Percentiles rank a stretch among this genome's conserved stretches.
These are phyloP conservation scores for Geotrichum australiense DNA, from an alignment of 1,139 yeast species.

Conservation along the genomic window DNA sequence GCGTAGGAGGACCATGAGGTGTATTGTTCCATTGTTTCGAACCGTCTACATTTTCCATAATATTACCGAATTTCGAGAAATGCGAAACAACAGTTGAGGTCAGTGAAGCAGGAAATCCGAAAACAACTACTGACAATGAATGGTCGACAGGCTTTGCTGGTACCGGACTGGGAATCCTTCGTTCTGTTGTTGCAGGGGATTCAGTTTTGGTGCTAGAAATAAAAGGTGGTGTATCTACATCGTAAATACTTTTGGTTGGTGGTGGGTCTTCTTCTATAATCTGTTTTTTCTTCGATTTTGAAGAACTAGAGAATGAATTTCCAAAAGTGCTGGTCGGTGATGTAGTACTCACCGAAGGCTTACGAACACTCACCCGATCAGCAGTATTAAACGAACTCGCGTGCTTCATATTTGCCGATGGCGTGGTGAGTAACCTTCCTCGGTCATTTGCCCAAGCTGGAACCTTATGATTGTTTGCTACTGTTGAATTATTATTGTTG, in stretches of 20 bases:
- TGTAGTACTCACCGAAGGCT: constrained; percentile 16
- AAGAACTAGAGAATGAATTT: constrained; percentile 25
- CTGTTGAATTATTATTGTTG: constrained; percentile 3
- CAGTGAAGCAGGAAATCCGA: constrained; percentile 79
- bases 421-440: constrained; percentile 5
- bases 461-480: constrained; percentile 3
- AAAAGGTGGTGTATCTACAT: constrained; percentile 15
- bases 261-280: constrained; percentile 32
- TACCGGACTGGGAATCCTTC: constrained; percentile 12
- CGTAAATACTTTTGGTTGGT: constrained; percentile 33
- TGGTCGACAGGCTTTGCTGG: constrained; percentile 14
- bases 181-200: constrained; percentile 17
- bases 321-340: constrained; percentile 20
- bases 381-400: constrained; percentile 17
- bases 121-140: constrained; percentile 61
- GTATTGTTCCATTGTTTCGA: constrained; percentile 17
- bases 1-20: constrained; percentile 31
- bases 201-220: constrained; percentile 1
- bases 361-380: constrained; percentile 15
- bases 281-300: constrained; percentile 27
- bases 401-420: constrained; percentile 14
- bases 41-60: constrained; percentile 62
- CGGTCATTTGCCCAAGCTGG: constrained; percentile 18
- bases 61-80: constrained; percentile 73
- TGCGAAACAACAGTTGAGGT: constrained; percentile 63